Evolutionary conservation across 495 filamentous ascomycete species (phyloP), one percentile per base, ranked within the genome.

Genomic region (Hypoxylon intermedium): DNA sequence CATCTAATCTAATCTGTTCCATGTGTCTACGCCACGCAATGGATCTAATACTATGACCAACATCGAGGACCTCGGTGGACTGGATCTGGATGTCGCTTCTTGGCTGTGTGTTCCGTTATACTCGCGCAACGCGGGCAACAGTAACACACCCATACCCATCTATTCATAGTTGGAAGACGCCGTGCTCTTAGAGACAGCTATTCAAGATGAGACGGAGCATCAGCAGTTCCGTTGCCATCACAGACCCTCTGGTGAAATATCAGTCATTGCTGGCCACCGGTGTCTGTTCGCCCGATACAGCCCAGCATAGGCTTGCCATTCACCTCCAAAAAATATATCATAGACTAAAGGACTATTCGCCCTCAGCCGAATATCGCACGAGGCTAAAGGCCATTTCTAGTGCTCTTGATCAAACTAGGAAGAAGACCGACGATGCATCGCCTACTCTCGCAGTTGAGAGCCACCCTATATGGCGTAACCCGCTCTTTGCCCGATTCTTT

Each of bases 211-310:
- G 67, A 50, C 65, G 69, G 54, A 62, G 66, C 12, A 62, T 72
- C 28, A 74, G 73, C 47, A 74, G 73, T 48, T 75, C 72, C 36
- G 52, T 90, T 16, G 78, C 85, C 42, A 89, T 92, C 61, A 89
- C 89, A 5, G 88, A 90, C 65, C 89, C 88, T 3, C 74, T 90
- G 30, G 77, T 89, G 53, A 82, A 88, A 46, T 92, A 90, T 67
- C 78, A 83, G 19, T 72, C 85, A 2, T 72, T 90, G 2, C 67
- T 90, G 9, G 77, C 84, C 33, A 85, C 85, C 0, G 82, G 84
- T 38, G 56, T 72, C 26, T 85, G 85, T 57, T 63, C 71, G 18
- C 86, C 84, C 9, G 88, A 90, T 72, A 78, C 81, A 0, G 75
- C 86, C n/a, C 87, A 89, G 67, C 79, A 89, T 68, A 79, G 86